Evolutionary conservation across 1,284 basidiomycete species (phyloP).

Genomic region (Bjerkandera adusta): DNA sequence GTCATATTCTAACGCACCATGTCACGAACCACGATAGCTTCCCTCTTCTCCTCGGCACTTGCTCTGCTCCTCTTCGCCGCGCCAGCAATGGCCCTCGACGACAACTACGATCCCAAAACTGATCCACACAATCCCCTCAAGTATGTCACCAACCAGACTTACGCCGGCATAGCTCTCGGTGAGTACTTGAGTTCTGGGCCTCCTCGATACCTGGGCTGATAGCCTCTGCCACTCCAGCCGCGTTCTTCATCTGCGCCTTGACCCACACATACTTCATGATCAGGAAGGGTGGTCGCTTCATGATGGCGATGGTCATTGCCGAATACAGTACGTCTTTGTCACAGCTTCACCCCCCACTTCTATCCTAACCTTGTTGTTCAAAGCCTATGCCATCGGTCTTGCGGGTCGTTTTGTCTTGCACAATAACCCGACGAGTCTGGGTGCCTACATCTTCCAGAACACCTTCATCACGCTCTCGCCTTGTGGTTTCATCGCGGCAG

Average conservation of each 20-base stretch:
- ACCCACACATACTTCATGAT: slow-evolving; percentile 46
- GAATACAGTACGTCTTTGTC: slow-evolving; percentile 44
- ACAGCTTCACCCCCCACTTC: no score
- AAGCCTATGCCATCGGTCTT: slow-evolving; percentile 51
- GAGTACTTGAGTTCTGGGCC: no score
- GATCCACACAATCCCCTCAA: slow-evolving; percentile 56
- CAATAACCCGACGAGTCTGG: slow-evolving; percentile 34
- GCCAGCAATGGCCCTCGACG: background rate
- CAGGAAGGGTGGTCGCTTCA: slow-evolving; percentile 55
- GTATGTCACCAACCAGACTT: slow-evolving; percentile 59
- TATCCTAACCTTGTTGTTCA: no score
- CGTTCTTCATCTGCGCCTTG: slow-evolving; percentile 51
- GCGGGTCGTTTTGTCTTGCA: slow-evolving; percentile 49
- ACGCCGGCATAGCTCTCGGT: slow-evolving; percentile 57
- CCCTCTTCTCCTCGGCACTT: no score
- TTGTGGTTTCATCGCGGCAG: slow-evolving; percentile 69
- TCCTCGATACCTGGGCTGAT: no score
- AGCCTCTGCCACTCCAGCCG: no score
- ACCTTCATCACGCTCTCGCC: slow-evolving; percentile 79
- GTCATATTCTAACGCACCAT: no score
- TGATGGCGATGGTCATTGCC: slow-evolving; percentile 66
- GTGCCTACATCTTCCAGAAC: slow-evolving; percentile 73
- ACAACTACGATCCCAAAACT: slow-evolving; percentile 42
- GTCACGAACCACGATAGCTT: no score
- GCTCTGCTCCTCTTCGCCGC: no score